Evolutionary conservation across 108 stramenopile species (phyloP).

Genomic region (Licmophora abbreviata): DNA sequence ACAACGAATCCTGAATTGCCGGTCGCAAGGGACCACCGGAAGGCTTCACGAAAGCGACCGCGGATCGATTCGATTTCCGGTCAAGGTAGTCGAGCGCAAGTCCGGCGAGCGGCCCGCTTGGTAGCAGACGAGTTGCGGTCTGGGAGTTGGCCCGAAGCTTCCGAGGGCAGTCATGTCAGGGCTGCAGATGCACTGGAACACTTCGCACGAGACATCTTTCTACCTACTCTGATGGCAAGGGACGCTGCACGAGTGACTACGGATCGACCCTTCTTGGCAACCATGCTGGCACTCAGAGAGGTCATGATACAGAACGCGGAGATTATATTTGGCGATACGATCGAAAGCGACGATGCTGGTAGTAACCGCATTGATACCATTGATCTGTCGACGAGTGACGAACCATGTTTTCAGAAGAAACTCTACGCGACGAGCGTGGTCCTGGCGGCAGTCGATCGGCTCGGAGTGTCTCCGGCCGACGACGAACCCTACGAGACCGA

Average conservation of each 20-base stretch:
- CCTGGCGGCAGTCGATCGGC: not conserved
- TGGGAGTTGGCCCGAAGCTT: too few relatives aligned
- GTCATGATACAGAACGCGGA: not conserved
- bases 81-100: too few relatives aligned
- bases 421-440: not conserved
- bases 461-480: not conserved
- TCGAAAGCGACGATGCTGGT: too few relatives aligned
- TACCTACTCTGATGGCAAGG: not conserved
- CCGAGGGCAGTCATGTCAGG: too few relatives aligned
- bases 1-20: too few relatives aligned
- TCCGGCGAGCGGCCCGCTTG: too few relatives aligned
- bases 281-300: not conserved
- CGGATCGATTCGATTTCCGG: too few relatives aligned
- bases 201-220: not conserved
- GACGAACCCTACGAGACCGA: not conserved
- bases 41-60: too few relatives aligned
- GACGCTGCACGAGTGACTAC: constrained; percentile 1
- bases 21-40: too few relatives aligned
- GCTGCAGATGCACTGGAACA: constrained; percentile 3
- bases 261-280: constrained; percentile 1
- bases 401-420: not conserved
- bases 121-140: too few relatives aligned
- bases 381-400: not conserved
- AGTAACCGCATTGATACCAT: too few relatives aligned
- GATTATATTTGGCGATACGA: not conserved